A percentile compares a stretch with the other conserved stretches of the same genome.
Evolutionary conservation across 305 asterid species (phyloP).

Genomic region (Caryopteris hybrid): DNA sequence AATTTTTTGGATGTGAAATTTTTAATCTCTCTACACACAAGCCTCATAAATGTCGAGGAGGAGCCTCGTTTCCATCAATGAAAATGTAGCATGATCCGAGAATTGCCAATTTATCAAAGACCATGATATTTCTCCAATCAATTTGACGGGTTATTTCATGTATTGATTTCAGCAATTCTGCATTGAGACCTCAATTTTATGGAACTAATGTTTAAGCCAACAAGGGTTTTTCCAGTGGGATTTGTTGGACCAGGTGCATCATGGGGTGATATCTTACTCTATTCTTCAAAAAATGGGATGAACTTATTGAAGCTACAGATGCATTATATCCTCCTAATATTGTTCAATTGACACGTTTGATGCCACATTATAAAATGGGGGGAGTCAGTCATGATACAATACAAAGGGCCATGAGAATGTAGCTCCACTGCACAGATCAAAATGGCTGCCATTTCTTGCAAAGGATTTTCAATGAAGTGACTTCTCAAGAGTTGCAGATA

Average conservation of each 20-base stretch:
- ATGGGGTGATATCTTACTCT: slow-evolving; percentile 24
- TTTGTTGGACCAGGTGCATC: slow-evolving; percentile 29
- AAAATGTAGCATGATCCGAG: slow-evolving; percentile 36
- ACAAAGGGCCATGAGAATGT: slow-evolving; percentile 29
- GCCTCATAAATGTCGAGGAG: slow-evolving; percentile 25
- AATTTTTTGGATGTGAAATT: slow-evolving; percentile 27
- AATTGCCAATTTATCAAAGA: slow-evolving; percentile 22
- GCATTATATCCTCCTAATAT: no score
- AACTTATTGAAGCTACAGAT: slow-evolving; percentile 27
- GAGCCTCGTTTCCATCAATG: slow-evolving; percentile 24
- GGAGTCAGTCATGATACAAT: slow-evolving; percentile 29
- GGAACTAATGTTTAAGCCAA: slow-evolving; percentile 21
- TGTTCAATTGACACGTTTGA: slow-evolving; percentile 25
- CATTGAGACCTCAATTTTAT: slow-evolving; percentile 29
- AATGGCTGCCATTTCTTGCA: slow-evolving; percentile 84
- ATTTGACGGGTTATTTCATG: slow-evolving; percentile 27
- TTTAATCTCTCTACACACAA: slow-evolving; percentile 33
- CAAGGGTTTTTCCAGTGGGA: slow-evolving; percentile 32
- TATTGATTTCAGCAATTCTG: slow-evolving; percentile 22
- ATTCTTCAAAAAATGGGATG: slow-evolving; percentile 26
- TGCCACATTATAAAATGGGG: slow-evolving; percentile 31
- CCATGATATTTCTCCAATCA: slow-evolving; percentile 28
- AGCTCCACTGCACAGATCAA: slow-evolving; percentile 63
- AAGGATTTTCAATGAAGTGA: slow-evolving; percentile 70
- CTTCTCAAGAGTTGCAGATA: slow-evolving; percentile 45